Conservation (phyloP, 257 asterid genomes). For the Solanum rostratum region DNA sequence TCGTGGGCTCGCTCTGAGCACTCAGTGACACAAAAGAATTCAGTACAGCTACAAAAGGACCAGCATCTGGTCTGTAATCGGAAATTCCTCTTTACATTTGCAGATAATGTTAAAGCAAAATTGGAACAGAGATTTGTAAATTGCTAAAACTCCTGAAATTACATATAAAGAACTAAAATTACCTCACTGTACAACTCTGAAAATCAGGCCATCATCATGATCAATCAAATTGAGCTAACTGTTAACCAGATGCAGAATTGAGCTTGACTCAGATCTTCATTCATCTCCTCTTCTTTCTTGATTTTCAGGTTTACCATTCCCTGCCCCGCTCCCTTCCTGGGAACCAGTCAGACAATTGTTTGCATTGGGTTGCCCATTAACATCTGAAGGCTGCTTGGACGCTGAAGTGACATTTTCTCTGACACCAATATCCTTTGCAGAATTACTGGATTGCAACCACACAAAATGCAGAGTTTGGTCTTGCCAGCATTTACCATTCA, state of each 20-base stretch:
- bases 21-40: slow-evolving; percentile 9
- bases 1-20: neutral
- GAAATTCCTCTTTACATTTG: slow-evolving; percentile 32
- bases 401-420: slow-evolving; percentile 11
- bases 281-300: slow-evolving; percentile 15
- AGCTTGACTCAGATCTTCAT: slow-evolving; percentile 29
- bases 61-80: slow-evolving; percentile 7
- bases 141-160: slow-evolving; percentile 28
- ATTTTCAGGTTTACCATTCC: slow-evolving; percentile 23
- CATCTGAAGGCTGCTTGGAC: slow-evolving; percentile 4
- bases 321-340: slow-evolving; percentile 10
- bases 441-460: slow-evolving; percentile 37
- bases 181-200: slow-evolving; percentile 61
- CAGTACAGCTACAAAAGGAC: slow-evolving; percentile 25
- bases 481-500: slow-evolving; percentile 74
- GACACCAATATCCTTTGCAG: slow-evolving; percentile 10
- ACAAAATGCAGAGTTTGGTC: slow-evolving; percentile 57
- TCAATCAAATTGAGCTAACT: slow-evolving; percentile 19
- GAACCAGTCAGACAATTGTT: neutral
- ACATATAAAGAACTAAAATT: slow-evolving; percentile 22
- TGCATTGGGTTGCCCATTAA: slow-evolving; percentile 9
- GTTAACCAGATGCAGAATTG: slow-evolving; percentile 20
- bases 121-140: slow-evolving; percentile 29
- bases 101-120: slow-evolving; percentile 24
- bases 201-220: slow-evolving; percentile 17